phyloP scores from a whole-genome alignment of 139 green algal genomes.

The Trebouxia sp. region DNA sequence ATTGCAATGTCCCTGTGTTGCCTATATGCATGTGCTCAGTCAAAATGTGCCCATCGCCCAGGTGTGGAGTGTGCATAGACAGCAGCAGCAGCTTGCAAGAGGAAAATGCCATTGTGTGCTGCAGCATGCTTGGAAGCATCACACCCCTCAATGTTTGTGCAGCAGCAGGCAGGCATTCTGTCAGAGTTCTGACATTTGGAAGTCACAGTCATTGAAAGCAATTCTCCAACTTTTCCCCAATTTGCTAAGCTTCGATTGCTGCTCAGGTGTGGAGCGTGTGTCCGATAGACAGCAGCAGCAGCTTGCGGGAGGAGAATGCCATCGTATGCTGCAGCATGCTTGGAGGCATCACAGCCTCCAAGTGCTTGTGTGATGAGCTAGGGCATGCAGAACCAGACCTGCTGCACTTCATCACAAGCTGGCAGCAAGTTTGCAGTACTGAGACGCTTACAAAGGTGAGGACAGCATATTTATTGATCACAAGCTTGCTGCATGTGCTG shows the following conservation, averaged over 20 bases:
- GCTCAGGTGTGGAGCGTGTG: slow-evolving; percentile 21
- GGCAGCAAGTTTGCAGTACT: slow-evolving; percentile 19
- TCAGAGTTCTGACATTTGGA: too few relatives aligned
- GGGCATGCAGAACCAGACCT: slow-evolving; percentile 17
- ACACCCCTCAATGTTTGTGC: slow-evolving; percentile 9
- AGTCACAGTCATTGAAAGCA: too few relatives aligned
- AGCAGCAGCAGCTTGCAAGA: slow-evolving; percentile 2
- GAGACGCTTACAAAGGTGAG: not conserved
- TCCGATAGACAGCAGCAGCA: not conserved
- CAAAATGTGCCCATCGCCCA: too few relatives aligned
- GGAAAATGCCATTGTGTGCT: slow-evolving; percentile 31
- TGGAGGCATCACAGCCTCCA: slow-evolving; percentile 2
- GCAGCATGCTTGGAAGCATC: slow-evolving; percentile 14
- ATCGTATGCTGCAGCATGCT: slow-evolving; percentile 31
- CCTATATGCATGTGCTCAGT: too few relatives aligned
- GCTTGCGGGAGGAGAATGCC: slow-evolving; percentile 23
- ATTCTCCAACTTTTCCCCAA: too few relatives aligned
- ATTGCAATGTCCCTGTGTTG: too few relatives aligned
- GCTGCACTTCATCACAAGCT: slow-evolving; percentile 9
- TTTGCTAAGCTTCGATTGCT: not conserved
- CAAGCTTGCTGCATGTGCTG: too few relatives aligned
- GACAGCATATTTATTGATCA: too few relatives aligned
- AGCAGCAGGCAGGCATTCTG: too few relatives aligned
- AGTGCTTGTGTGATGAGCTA: slow-evolving; percentile 19
- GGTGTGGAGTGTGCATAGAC: slow-evolving; percentile 13